Percentiles rank a stretch among this genome's conserved stretches.
Evolutionary conservation across 768 basidiomycete genomes (phyloP).

Genomic region (Gyrodon lividus): DNA sequence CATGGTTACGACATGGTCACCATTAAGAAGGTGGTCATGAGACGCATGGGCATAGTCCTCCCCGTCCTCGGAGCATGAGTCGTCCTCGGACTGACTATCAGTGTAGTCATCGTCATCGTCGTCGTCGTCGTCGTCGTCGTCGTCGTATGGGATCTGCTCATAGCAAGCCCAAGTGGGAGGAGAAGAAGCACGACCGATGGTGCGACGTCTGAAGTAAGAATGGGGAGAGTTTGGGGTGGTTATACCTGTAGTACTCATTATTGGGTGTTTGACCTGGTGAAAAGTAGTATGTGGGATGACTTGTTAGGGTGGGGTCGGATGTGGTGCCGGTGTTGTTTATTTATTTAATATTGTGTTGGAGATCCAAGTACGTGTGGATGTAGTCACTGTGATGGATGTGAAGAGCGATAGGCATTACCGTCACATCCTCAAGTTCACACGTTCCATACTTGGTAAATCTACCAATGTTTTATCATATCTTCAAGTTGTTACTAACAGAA

Average conservation of each 20-base stretch:
- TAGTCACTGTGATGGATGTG: conserved; percentile 18
- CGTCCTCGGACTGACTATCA: conserved; percentile 51
- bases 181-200: conserved; percentile 76
- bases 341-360: no score
- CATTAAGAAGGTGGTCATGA: conserved; percentile 31
- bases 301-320: neutral
- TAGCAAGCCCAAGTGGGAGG: conserved; percentile 90
- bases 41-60: conserved; percentile 50
- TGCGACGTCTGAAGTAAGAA: conserved; percentile 57
- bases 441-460: neutral
- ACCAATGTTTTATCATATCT: no score
- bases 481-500: neutral
- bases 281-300: no score
- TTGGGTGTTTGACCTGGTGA: neutral
- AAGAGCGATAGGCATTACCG: conserved; percentile 7
- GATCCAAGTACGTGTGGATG: conserved; percentile 4
- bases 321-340: neutral
- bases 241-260: conserved; percentile 27
- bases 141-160: conserved; percentile 79
- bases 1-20: conserved; percentile 21
- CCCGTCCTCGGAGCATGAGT: conserved; percentile 73
- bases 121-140: conserved; percentile 59
- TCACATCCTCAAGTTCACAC: neutral
- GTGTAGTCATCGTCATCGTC: conserved; percentile 58
- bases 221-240: conserved; percentile 23